A percentile compares a stretch with the other conserved stretches of the same genome.
phyloP scores from a whole-genome alignment of 192 early-diverging fungal species.

The Backusella luteola region DNA sequence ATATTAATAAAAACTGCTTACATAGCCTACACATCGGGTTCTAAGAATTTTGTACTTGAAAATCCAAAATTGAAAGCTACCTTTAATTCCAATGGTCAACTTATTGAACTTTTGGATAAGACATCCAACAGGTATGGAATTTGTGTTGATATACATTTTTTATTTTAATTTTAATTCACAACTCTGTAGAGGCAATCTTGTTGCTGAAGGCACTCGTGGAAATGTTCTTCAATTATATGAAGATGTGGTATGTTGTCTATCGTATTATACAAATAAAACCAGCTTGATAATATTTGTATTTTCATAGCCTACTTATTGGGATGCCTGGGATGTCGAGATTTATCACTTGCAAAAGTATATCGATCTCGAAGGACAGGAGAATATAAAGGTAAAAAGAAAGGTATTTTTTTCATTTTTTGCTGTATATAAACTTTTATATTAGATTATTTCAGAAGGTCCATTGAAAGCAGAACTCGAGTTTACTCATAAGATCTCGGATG shows the following conservation, averaged over 20 bases:
- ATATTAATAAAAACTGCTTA: background rate
- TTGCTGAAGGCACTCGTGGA: slow-evolving; percentile 48
- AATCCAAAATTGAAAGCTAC: slow-evolving; percentile 69
- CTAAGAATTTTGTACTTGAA: slow-evolving; percentile 55
- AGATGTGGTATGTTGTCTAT: slow-evolving; percentile 58
- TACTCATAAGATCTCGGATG: slow-evolving; percentile 58
- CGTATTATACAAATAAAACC: slow-evolving; percentile 36
- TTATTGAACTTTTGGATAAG: slow-evolving; percentile 66
- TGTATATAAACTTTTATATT: background rate
- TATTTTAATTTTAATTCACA: background rate
- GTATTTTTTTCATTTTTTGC: background rate
- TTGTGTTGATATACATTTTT: too few relatives aligned
- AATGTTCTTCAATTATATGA: slow-evolving; percentile 86
- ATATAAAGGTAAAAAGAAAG: slow-evolving; percentile 35
- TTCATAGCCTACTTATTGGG: slow-evolving; percentile 52
- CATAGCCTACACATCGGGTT: slow-evolving; percentile 12
- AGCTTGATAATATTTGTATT: slow-evolving; percentile 27
- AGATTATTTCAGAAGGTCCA: slow-evolving; percentile 80
- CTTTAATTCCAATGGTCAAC: slow-evolving; percentile 71
- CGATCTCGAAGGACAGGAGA: slow-evolving; percentile 49
- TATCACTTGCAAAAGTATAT: slow-evolving; percentile 88
- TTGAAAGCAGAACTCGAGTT: slow-evolving; percentile 72
- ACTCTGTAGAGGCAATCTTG: slow-evolving; percentile 46
- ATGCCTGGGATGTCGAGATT: slow-evolving; percentile 78
- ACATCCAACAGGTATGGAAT: slow-evolving; percentile 12